phyloP scores from a whole-genome alignment of 176 grass and related monocot species.

The Triticum timopheevii region DNA sequence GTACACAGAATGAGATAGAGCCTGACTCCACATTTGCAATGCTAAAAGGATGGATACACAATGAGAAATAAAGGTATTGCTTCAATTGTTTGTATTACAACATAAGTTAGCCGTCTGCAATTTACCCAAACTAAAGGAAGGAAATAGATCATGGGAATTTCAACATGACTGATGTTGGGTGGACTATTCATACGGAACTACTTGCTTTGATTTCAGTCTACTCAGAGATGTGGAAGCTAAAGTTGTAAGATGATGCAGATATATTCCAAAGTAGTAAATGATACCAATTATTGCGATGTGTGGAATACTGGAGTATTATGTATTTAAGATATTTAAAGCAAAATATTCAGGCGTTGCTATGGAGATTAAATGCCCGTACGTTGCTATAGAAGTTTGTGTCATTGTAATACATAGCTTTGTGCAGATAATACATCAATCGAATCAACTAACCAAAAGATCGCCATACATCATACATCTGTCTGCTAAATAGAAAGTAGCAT shows the following conservation, averaged over 20 bases:
- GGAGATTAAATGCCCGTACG: background rate
- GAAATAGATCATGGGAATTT: background rate
- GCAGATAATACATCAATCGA: background rate
- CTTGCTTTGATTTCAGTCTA: background rate
- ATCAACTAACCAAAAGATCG: background rate
- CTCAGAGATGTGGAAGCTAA: background rate
- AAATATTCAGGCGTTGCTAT: background rate
- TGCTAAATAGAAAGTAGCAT: background rate
- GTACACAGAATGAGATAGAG: conserved; percentile 12
- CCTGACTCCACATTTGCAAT: background rate
- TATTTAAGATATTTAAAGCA: background rate
- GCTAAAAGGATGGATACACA: background rate
- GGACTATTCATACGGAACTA: background rate
- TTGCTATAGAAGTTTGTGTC: background rate
- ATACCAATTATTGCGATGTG: background rate
- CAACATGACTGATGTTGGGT: background rate
- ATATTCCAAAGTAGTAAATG: background rate
- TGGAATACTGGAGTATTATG: background rate
- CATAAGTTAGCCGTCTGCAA: background rate
- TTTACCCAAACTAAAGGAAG: background rate
- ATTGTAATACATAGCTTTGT: background rate
- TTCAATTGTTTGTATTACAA: background rate
- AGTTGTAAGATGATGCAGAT: background rate
- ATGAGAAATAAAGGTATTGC: background rate
- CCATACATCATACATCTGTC: background rate